Evolutionary conservation across 1,139 yeast genomes (phyloP), one percentile per base, ranked within the genome.

Genomic region (Blastobotrys elegans): DNA sequence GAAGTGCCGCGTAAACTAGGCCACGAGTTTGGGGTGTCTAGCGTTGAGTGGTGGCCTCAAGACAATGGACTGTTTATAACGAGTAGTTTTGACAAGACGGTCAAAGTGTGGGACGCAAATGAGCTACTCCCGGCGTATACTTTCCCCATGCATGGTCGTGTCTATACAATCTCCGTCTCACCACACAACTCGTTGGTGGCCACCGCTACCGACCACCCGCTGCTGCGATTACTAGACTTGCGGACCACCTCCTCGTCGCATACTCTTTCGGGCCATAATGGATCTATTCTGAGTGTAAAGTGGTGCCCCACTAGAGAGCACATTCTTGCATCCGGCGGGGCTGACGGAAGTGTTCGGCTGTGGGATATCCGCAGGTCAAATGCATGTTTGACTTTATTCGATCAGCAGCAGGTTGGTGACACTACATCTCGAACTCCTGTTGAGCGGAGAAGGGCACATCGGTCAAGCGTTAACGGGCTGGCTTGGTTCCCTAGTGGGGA

Each of bases 1-100:
- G 64, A 74, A 16, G 62, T 80, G n/a, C 79, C 83, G 2, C 53
- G 81, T 13, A 74, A 74, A 53, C 56, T 72, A 1, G 82, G 73
- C 1, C 97, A 90, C 61, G 65, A 69, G 22, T 88, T 74, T 62
- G 96, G 96, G 0, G 71, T 89, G 0, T 84, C 95, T 0, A 69
- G 78, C 16, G 72, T 87, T 1, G 73, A 76, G 58, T 90, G 97
- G 97, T 90, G 95, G 92, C 90, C 95, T 0, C 71, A 71, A 46
- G 97, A 90, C 63, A 80, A 82, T 22, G 97, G 96, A 1, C 75
- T 90, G 80, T 89, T 89, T 68, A 74, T 88, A 10, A 76, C 89
- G 2, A 80, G 89, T 0, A 86, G 96, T 0, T 87, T 82, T 61
- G 97, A 90, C 61, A 80, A 79, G 51, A 75, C 79, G 0, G 77